Evolutionary conservation across 768 basidiomycete species (phyloP).

Genomic region (Gelatoporia subvermispora): DNA sequence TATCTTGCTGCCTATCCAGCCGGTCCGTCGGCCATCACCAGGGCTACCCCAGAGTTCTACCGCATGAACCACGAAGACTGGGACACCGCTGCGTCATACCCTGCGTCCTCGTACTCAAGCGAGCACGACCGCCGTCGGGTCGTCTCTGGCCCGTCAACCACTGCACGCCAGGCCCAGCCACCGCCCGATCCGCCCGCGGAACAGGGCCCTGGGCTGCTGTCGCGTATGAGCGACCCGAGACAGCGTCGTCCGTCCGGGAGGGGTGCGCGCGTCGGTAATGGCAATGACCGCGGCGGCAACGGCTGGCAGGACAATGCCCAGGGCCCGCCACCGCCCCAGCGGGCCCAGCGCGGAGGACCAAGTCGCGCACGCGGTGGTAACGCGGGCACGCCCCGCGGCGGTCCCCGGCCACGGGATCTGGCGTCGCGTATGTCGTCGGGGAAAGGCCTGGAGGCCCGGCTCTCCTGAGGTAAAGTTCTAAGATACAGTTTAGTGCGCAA

Average conservation of each 20-base stretch:
- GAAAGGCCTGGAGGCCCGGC: too few species aligned
- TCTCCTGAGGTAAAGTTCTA: too few species aligned
- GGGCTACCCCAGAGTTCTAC: too few species aligned
- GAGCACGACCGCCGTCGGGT: background rate
- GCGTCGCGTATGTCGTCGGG: too few species aligned
- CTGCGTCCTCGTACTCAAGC: background rate
- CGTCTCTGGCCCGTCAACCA: background rate
- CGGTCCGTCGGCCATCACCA: too few species aligned
- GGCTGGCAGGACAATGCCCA: background rate
- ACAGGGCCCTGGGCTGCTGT: background rate
- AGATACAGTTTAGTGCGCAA: too few species aligned
- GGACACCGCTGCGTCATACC: background rate
- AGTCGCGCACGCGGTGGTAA: background rate
- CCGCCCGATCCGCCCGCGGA: background rate
- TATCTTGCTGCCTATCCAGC: too few species aligned
- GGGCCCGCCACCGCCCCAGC: background rate
- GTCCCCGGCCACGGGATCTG: background rate
- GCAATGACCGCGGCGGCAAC: background rate
- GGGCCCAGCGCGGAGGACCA: background rate
- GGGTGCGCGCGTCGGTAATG: background rate
- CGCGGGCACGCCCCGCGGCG: background rate
- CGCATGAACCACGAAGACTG: too few species aligned
- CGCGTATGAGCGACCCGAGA: background rate
- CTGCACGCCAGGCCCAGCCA: too few species aligned
- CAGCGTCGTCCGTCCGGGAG: background rate